Percentiles rank a stretch among this genome's conserved stretches.
phyloP scores from a whole-genome alignment of 768 basidiomycete species.

The Termitomyces sp. region DNA sequence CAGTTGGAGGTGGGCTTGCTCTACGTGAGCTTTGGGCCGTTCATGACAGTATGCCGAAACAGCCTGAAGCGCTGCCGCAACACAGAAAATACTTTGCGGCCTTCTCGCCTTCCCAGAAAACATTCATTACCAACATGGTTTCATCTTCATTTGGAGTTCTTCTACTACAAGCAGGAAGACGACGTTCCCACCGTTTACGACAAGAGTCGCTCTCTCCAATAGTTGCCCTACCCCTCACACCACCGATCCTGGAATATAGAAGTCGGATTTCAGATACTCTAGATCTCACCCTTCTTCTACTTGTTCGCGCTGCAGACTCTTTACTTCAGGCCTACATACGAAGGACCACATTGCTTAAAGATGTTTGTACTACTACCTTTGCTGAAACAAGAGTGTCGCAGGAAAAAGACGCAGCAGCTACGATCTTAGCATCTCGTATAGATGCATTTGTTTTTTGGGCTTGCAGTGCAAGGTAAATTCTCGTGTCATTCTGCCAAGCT shows the following conservation, averaged over 20 bases:
- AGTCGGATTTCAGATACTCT: slow-evolving; percentile 50
- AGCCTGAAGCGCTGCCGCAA: background rate
- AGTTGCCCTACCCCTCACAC: slow-evolving; percentile 1
- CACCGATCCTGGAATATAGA: slow-evolving; percentile 3
- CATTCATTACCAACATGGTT: slow-evolving; percentile 55
- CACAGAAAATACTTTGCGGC: slow-evolving; percentile 14
- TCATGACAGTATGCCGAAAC: background rate
- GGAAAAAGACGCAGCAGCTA: slow-evolving; percentile 23
- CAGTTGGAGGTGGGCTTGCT: slow-evolving; percentile 61
- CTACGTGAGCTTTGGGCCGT: slow-evolving; percentile 43
- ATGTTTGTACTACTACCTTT: slow-evolving; percentile 7
- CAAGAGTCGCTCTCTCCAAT: slow-evolving; percentile 1
- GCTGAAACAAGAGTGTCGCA: background rate
- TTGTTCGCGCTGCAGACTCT: slow-evolving; percentile 70
- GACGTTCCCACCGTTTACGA: slow-evolving; percentile 26
- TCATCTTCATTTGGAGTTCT: slow-evolving; percentile 55
- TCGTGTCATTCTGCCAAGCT: background rate
- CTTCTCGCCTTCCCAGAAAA: slow-evolving; percentile 40
- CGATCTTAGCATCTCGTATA: slow-evolving; percentile 39
- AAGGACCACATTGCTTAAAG: slow-evolving; percentile 15
- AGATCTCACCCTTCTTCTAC: slow-evolving; percentile 63
- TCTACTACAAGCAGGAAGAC: slow-evolving; percentile 52
- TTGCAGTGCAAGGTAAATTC: slow-evolving; percentile 64
- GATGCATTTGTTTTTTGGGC: slow-evolving; percentile 78
- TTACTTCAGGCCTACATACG: slow-evolving; percentile 50